phyloP scores from a whole-genome alignment of 176 grass and related monocot genomes.

The Tuctoria greenei region DNA sequence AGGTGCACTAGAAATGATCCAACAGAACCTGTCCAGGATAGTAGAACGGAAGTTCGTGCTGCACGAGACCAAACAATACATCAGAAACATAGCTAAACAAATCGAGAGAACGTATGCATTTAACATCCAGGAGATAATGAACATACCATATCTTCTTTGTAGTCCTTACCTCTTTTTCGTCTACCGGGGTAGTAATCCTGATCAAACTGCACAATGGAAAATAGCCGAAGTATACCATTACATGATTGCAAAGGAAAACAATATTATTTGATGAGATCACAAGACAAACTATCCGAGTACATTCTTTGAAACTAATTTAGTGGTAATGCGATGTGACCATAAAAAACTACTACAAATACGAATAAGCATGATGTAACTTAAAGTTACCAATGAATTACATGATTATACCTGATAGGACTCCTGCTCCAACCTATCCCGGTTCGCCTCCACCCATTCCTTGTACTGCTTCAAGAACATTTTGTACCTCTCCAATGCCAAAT shows the following conservation, averaged over 20 bases:
- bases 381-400: not conserved
- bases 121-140: constrained; percentile 29
- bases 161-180: constrained; percentile 91
- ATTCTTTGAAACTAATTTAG: not conserved
- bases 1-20: constrained; percentile 27
- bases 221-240: constrained; percentile 18
- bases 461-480: constrained; percentile 93
- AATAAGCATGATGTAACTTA: not conserved
- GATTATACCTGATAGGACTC: constrained; percentile 79
- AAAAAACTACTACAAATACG: not conserved
- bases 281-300: not conserved
- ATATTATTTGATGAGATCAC: not conserved
- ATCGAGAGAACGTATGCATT: not conserved
- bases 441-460: constrained; percentile 88
- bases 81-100: constrained; percentile 14
- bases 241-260: not conserved
- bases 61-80: constrained; percentile 50
- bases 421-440: constrained; percentile 65
- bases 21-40: constrained; percentile 93
- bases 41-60: constrained; percentile 98
- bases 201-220: constrained; percentile 72
- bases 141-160: constrained; percentile 93
- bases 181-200: constrained; percentile 98
- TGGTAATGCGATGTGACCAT: not conserved
- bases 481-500: constrained; percentile 66